phyloP scores from a whole-genome alignment of 306 rosid species.

The Oxytropis ochrocephala region DNA sequence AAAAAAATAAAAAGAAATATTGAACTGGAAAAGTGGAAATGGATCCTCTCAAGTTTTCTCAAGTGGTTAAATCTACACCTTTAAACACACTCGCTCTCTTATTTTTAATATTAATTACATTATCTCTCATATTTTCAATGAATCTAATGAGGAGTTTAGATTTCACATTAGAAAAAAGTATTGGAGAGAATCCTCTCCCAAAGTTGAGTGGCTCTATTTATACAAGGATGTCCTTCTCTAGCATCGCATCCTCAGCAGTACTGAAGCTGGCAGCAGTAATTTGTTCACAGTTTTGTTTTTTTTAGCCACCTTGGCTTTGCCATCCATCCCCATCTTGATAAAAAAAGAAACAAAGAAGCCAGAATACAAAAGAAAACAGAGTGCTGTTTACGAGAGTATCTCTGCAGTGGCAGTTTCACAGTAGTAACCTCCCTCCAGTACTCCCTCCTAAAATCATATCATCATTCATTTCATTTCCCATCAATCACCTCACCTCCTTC shows the following conservation, averaged over 20 bases:
- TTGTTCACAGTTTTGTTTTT: neutral
- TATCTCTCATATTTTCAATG: too few relatives aligned
- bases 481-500: neutral
- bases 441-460: neutral
- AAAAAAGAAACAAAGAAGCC: neutral
- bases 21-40: neutral
- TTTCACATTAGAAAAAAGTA: too few relatives aligned
- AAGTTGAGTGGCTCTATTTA: conserved; percentile 11
- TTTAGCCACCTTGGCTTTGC: neutral
- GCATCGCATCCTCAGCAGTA: neutral
- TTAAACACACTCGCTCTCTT: too few relatives aligned
- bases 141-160: too few relatives aligned
- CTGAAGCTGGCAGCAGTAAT: neutral
- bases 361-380: conserved; percentile 7
- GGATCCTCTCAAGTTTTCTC: too few relatives aligned
- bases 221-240: neutral
- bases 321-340: neutral
- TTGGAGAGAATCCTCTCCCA: too few relatives aligned
- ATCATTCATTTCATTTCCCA: neutral
- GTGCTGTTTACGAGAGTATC: conserved; percentile 32
- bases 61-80: too few relatives aligned
- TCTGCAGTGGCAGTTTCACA: neutral
- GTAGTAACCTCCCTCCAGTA: too few relatives aligned
- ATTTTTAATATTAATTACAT: too few relatives aligned
- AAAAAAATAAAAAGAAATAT: neutral